Evolutionary conservation across 2,329 filamentous ascomycete species (phyloP).

Genomic region (Didymella exigua): DNA sequence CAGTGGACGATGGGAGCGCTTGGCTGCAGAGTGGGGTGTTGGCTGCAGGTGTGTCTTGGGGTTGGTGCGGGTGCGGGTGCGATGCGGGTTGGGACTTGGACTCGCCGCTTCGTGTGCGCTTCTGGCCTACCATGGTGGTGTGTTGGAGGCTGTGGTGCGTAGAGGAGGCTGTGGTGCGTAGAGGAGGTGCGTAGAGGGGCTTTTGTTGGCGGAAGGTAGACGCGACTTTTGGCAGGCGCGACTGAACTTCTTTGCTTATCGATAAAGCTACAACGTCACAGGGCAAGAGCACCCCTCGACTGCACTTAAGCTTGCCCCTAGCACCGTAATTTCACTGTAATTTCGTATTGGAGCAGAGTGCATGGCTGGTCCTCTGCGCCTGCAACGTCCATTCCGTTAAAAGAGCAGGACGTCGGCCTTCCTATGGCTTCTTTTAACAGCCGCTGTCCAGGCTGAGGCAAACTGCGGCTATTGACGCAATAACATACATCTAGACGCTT

Average conservation of each 20-base stretch:
- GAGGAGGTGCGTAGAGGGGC: neutral
- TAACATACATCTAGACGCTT: neutral
- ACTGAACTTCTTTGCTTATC: slow-evolving; percentile 24
- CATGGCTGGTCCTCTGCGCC: neutral
- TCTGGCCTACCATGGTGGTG: slow-evolving; percentile 29
- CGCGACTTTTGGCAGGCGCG: slow-evolving; percentile 14
- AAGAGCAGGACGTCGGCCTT: neutral
- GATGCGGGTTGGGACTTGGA: slow-evolving; percentile 19
- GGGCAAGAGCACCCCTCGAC: neutral
- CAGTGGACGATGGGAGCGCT: slow-evolving; percentile 23
- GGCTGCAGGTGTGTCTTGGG: neutral
- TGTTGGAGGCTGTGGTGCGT: neutral
- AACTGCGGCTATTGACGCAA: slow-evolving; percentile 6
- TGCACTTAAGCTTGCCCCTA: neutral
- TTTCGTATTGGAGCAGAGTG: neutral
- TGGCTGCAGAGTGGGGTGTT: slow-evolving; percentile 6
- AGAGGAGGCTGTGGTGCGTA: neutral
- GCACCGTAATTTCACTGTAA: neutral
- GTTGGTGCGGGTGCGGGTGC: neutral
- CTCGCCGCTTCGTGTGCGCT: slow-evolving; percentile 32
- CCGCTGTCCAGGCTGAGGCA: neutral
- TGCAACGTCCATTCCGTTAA: neutral
- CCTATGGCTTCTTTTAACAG: neutral
- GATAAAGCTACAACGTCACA: slow-evolving; percentile 17
- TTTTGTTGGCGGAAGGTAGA: neutral